Percentiles rank a stretch among this genome's conserved stretches.
These are phyloP conservation scores for Penicillium crystallinum DNA, from an alignment of 495 filamentous ascomycete genomes.

Conservation along the genomic window DNA sequence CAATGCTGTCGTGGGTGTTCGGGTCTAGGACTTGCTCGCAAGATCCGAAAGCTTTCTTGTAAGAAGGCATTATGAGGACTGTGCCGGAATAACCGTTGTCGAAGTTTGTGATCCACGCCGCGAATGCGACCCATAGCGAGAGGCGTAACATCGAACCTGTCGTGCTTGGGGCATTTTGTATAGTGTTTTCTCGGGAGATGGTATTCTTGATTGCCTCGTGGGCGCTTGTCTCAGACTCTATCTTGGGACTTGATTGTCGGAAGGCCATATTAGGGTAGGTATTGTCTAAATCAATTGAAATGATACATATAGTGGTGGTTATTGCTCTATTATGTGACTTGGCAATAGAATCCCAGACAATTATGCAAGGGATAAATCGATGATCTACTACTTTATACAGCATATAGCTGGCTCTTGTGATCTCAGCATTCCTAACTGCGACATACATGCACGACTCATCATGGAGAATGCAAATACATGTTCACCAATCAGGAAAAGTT, in stretches of 20 bases:
- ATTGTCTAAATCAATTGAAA: not conserved
- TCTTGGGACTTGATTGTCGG: not conserved
- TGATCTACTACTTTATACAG: not conserved
- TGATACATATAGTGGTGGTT: not conserved
- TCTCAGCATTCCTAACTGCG: not conserved
- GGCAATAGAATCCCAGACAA: not conserved
- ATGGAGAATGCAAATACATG: not conserved
- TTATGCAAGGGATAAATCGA: not conserved
- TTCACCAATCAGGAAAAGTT: not conserved
- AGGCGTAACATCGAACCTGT: constrained; percentile 21
- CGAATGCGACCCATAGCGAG: constrained; percentile 21
- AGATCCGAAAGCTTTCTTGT: constrained; percentile 19
- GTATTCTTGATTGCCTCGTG: not conserved
- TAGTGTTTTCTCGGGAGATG: not conserved
- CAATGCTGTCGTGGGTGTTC: not conserved
- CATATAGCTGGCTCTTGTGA: not conserved
- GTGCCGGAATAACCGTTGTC: constrained; percentile 24
- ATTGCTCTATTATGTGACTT: not conserved
- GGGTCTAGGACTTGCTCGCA: constrained; percentile 15
- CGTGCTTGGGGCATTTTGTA: constrained; percentile 1
- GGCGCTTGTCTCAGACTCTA: not conserved
- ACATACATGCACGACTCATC: not conserved
- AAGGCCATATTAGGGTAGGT: not conserved
- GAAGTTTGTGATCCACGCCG: constrained; percentile 25
- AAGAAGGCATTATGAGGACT: constrained; percentile 26